Evolutionary conservation across 2,329 filamentous ascomycete genomes (phyloP), one percentile per base, ranked within the genome.

Genomic region (Didymosphaeria variabile): DNA sequence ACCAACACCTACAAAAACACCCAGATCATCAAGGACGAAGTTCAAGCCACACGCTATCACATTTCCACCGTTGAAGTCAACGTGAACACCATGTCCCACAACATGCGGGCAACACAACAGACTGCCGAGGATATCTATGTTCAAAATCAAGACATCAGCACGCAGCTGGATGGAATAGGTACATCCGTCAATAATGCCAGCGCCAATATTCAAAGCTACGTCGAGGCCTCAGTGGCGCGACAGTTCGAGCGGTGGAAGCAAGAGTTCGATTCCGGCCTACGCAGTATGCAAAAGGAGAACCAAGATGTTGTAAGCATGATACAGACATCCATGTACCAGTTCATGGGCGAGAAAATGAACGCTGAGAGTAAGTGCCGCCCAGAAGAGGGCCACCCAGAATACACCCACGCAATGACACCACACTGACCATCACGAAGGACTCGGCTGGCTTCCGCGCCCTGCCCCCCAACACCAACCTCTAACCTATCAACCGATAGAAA

Each of bases 341-440:
- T 52, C 4, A 52, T 52, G 49, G 49, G 49, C 13, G 49, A 52
- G 29, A 38, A 52, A 19, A 52, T 52, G 34, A 21, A 36, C 19
- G 34, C 49, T 23, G 29, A 52, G 31, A 32, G 49, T 38, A 52
- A 36, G 19, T 7, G 21, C 9, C 44, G 26, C 4, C 12, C 5
- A 5, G 12, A 12, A 8, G n/a, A n/a, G n/a, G n/a, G 21, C 9
- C 44, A 46, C 4, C 12, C 5, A 5, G 12, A 12, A 8, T 23
- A 5, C 21, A 2, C 12, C n/a, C 9, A 46, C 21, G n/a, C 12
- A 26, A 46, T 12, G 7, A 26, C 40, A 8, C 7, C 9, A 5
- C 19, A 46, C 44, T 46, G 6, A 46, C 44, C 9, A n/a, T 17
- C 23, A 5, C 5, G 15, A 2, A 47, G 45, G 17, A 47, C 23